phyloP scores from a whole-genome alignment of 169 alveolate species.

The Plasmodium vivax region DNA sequence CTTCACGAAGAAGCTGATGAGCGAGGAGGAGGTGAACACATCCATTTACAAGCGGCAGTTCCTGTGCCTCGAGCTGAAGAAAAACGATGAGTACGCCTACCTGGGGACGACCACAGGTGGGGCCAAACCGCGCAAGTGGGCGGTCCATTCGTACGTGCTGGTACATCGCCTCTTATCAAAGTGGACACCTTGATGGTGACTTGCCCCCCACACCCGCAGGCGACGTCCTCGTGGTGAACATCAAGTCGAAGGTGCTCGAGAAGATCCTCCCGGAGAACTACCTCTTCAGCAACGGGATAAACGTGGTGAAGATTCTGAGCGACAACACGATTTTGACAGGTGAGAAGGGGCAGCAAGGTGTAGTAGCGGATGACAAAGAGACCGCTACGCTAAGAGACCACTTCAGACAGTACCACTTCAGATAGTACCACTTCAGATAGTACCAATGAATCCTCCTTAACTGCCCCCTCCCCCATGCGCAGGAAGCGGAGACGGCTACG shows the following conservation, averaged over 20 bases:
- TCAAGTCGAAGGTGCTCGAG: constrained; percentile 58
- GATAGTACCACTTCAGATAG: not conserved
- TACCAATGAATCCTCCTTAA: not conserved
- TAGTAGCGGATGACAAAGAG: not conserved
- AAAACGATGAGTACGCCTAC: constrained; percentile 67
- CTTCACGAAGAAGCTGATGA: constrained; percentile 54
- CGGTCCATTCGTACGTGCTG: not conserved
- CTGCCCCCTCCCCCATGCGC: not conserved
- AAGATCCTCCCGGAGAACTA: constrained; percentile 60
- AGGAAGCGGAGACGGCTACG: constrained; percentile 74
- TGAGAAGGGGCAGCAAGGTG: not conserved
- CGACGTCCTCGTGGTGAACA: constrained; percentile 54
- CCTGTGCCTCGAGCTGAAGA: constrained; percentile 46
- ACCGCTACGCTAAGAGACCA: not conserved
- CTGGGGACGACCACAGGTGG: constrained; percentile 70
- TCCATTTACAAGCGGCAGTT: constrained; percentile 69
- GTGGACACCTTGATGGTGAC: not conserved
- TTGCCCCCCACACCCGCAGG: constrained; percentile 6
- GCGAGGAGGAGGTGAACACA: constrained; percentile 63
- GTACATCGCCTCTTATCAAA: not conserved
- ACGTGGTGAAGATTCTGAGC: constrained; percentile 42
- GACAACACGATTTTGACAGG: constrained; percentile 68
- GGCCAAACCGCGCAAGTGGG: not conserved
- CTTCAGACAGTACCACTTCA: not conserved
- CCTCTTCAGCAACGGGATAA: constrained; percentile 69